A percentile compares a stretch with the other conserved stretches of the same genome.
Evolutionary conservation across 2,329 filamentous ascomycete genomes (phyloP).

Genomic region (Sporothrix inflata): DNA sequence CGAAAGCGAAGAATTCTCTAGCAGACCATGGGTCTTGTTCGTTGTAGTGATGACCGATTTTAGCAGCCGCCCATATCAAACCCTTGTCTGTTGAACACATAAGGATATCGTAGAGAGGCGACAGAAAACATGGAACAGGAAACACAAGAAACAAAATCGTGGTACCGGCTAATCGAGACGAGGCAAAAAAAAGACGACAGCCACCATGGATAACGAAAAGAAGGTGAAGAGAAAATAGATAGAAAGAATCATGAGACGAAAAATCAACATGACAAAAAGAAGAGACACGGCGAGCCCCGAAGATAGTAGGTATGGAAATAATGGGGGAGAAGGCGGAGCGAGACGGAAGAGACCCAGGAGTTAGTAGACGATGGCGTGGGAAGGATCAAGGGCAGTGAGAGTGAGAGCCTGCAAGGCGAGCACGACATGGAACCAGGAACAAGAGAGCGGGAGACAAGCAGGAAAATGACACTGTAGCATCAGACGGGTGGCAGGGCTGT

Average conservation of each 20-base stretch:
- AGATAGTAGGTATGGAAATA: neutral
- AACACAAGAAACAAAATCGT: neutral
- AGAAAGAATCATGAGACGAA: neutral
- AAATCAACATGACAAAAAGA: neutral
- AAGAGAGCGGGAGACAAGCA: neutral
- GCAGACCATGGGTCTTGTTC: neutral
- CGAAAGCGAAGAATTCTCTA: too few species aligned
- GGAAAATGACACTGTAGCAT: constrained; percentile 5
- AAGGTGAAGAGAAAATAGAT: neutral
- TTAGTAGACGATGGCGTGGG: neutral
- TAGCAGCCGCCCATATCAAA: constrained; percentile 25
- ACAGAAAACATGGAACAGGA: neutral
- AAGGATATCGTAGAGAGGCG: neutral
- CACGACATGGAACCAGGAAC: constrained; percentile 12
- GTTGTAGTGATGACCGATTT: neutral
- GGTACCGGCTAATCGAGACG: constrained; percentile 4
- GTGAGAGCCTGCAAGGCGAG: neutral
- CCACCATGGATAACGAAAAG: neutral
- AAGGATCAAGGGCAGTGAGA: neutral
- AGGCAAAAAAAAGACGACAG: neutral
- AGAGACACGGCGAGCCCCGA: constrained; percentile 14
- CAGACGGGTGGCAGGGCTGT: too few species aligned
- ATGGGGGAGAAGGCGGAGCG: neutral
- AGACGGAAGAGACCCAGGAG: neutral
- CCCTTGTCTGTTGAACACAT: neutral